Evolutionary conservation across 495 filamentous ascomycete genomes (phyloP), one percentile per base, ranked within the genome.

Genomic region (Neohortaea acidophila): DNA sequence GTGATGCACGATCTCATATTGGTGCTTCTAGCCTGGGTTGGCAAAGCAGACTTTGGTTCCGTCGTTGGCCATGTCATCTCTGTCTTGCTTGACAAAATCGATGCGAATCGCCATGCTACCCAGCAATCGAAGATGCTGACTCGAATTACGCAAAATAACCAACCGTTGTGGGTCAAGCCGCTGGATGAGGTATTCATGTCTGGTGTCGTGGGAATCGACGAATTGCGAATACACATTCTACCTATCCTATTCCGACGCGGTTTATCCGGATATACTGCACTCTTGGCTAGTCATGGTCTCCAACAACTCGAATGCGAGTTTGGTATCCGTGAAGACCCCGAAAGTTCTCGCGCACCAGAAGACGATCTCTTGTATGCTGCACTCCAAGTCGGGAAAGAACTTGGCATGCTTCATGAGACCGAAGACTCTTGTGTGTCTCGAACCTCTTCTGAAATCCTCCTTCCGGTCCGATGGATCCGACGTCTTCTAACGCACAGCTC

Each of bases 361-460:
- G 21, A 26, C 1, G 24, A 35, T 4, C 31, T 73, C 11, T 65
- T 77, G 26, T 69, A 84, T 39, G 69, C 74, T 30, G 69, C 79
- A 13, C 62, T 93, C 22, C 77, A 84, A 45, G 64, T 76, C 9
- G 84, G 79, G 12, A 91, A 89, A 62, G 83, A 86, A 38, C 59
- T 70, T 24, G 83, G 81, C 0, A 52, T 87, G 17, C 69, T 92
- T 5, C 69, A 75, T 35, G 83, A 86, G 19, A 41, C 30, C 13
- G 41, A 33, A 1, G 15, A 24, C 11, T 4, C 4, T 11, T 5
- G 4, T 3, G 20, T 26, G 3, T 26, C 22, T 10, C 15, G 3
- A 5, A 9, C 14, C 7, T 26, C 34, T 8, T 24, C 20, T 24
- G 25, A 35, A 19, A 41, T 75, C 7, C 12, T 46, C 15, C 48